Base-by-base conservation (phyloP, 768 basidiomycete genomes). In the Mycena capillaripes region DNA sequence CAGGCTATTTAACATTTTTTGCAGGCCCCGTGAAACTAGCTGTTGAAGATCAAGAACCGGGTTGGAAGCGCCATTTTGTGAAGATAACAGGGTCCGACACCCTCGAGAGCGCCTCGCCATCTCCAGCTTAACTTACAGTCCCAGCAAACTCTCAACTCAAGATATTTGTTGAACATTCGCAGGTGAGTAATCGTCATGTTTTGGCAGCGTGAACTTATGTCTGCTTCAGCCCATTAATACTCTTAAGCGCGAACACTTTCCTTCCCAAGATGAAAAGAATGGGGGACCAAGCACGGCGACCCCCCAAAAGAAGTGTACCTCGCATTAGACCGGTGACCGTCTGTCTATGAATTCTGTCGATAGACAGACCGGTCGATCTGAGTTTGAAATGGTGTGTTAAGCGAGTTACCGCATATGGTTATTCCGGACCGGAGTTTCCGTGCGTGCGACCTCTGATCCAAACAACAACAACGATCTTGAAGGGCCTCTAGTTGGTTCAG, bases 141-240 rank as follows among this genome's bases (percentile, higher is more conserved):
- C 29, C 53, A 5, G 30, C 4, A 5, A 29, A 55, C 8, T 55
- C 29, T 7, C 27, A 16, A 30, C 29, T 55, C 29, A 55, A 55
- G 19, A 8, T 55, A 32, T 55, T 55, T 55, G 53, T 55, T 55
- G 53, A 55, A 55, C 53, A 55, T 55, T 55, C 53, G 6, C 29
- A 16, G 3, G 53, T 55, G 17, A 55, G 53, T 17, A 42, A 42
- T 3, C 36, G 29, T 17, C 29, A 9, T 29, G 53, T 55, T 55
- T 30, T 55, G 29, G 21, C n/a, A 25, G n/a, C 25, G 50, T n/a
- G n/a, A 36, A 4, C 30, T 55, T 5, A 30, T 12, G 40, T 17
- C 10, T 17, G 8, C 16, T 42, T 17, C 4, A 42, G 40, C 40
- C 40, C 9, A 16, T 17, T 4, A 17, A 17, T 12, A 42, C 16